Conservation (phyloP, 2,329 filamentous ascomycete species). For the Aspergillus pseudoterreus region DNA sequence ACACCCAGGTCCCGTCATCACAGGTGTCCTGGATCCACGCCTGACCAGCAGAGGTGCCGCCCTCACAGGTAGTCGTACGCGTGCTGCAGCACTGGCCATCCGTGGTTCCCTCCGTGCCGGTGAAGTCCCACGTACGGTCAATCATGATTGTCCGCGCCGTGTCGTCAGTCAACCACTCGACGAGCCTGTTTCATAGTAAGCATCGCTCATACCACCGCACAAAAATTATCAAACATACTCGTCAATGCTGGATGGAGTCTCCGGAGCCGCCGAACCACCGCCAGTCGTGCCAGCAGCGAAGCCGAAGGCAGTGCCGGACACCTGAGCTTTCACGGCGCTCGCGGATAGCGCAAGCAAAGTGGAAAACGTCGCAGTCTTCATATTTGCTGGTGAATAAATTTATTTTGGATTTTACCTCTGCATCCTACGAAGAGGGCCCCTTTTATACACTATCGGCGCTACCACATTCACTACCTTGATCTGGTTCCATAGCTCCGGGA, state of each 20-base stretch:
- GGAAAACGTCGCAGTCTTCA: slow-evolving; percentile 4
- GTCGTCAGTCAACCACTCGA: slow-evolving; percentile 5
- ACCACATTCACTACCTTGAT: no score
- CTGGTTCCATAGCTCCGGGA: no score
- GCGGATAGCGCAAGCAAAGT: slow-evolving; percentile 1
- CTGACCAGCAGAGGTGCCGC: slow-evolving; percentile 9
- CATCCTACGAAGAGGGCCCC: not conserved
- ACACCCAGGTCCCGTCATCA: slow-evolving; percentile 29
- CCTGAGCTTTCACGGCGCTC: slow-evolving; percentile 7
- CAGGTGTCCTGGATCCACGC: slow-evolving; percentile 10
- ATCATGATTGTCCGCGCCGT: slow-evolving; percentile 5
- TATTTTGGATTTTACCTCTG: not conserved
- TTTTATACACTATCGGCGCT: not conserved
- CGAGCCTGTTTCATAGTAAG: not conserved
- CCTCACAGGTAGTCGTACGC: slow-evolving; percentile 7
- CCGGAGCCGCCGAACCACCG: slow-evolving; percentile 8
- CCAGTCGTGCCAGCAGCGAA: slow-evolving; percentile 15
- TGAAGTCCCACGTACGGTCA: slow-evolving; percentile 15
- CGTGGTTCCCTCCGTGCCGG: slow-evolving; percentile 32
- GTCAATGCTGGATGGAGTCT: slow-evolving; percentile 9
- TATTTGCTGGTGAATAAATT: not conserved
- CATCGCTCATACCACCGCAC: not conserved
- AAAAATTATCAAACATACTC: slow-evolving; percentile 4
- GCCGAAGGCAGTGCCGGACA: slow-evolving; percentile 9
- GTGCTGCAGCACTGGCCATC: slow-evolving; percentile 33